A percentile compares a stretch with the other conserved stretches of the same genome.
These are phyloP conservation scores for Coemansia sp. DNA, from an alignment of 371 early-diverging fungal genomes.

Conservation along the genomic window DNA sequence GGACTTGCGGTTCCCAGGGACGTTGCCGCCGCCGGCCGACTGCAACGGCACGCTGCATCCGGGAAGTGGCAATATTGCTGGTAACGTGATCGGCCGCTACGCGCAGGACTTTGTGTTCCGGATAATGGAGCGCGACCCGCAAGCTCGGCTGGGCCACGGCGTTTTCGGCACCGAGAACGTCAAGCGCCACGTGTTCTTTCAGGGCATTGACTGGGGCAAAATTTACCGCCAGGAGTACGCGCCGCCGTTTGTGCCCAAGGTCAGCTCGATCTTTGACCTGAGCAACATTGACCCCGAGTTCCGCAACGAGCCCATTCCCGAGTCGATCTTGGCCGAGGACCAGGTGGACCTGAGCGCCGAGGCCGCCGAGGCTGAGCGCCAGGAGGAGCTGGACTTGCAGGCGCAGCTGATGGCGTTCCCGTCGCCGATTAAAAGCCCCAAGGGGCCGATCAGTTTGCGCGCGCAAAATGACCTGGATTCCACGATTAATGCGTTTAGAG, in stretches of 20 bases:
- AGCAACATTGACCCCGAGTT: slow-evolving; percentile 82
- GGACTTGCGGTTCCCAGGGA: slow-evolving; percentile 77
- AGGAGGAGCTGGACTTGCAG: slow-evolving; percentile 35
- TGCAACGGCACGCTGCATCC: slow-evolving; percentile 24
- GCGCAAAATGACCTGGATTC: slow-evolving; percentile 14
- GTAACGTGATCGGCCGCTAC: slow-evolving; percentile 80
- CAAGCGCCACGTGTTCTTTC: slow-evolving; percentile 93
- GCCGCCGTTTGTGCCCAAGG: slow-evolving; percentile 90
- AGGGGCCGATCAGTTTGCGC: slow-evolving; percentile 51
- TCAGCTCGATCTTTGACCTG: slow-evolving; percentile 86
- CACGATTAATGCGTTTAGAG: slow-evolving; percentile 27
- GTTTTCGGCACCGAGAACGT: slow-evolving; percentile 84
- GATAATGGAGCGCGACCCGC: slow-evolving; percentile 80
- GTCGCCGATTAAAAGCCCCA: slow-evolving; percentile 18
- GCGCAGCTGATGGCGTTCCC: slow-evolving; percentile 38
- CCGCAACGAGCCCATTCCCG: slow-evolving; percentile 53
- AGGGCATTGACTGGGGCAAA: slow-evolving; percentile 87
- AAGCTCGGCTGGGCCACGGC: slow-evolving; percentile 86
- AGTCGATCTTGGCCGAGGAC: slow-evolving; percentile 44
- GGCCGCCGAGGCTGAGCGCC: slow-evolving; percentile 37
- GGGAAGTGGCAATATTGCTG: slow-evolving; percentile 65
- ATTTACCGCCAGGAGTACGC: slow-evolving; percentile 72
- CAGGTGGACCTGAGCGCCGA: slow-evolving; percentile 37
- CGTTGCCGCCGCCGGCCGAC: slow-evolving; percentile 37
- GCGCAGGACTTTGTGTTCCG: slow-evolving; percentile 88